Percentiles rank a stretch among this genome's conserved stretches.
Evolutionary conservation across 2,329 filamentous ascomycete species (phyloP).

Genomic region (Lizonia empirigonia): DNA sequence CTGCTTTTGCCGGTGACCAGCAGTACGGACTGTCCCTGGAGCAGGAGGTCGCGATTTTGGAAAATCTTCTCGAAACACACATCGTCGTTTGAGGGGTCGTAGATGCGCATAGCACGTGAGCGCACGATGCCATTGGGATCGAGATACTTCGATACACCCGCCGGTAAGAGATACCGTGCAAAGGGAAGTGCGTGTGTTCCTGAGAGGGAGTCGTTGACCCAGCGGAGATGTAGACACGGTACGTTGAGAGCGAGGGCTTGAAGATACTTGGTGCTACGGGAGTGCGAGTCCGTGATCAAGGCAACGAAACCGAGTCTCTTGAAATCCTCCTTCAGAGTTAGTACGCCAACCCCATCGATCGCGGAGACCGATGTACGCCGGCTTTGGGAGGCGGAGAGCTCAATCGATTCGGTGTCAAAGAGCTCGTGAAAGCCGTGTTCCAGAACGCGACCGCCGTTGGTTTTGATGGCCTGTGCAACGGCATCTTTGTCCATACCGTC

Average conservation of each 20-base stretch:
- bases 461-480: conserved; percentile 67
- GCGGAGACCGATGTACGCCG: conserved; percentile 19
- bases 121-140: conserved; percentile 69
- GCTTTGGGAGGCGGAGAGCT: conserved; percentile 25
- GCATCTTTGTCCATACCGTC: conserved; percentile 61
- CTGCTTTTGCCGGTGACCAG: conserved; percentile 71
- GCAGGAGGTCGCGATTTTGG: conserved; percentile 61
- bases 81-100: conserved; percentile 60
- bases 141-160: conserved; percentile 78
- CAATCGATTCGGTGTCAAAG: conserved; percentile 61
- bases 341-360: conserved; percentile 25
- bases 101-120: conserved; percentile 71
- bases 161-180: conserved; percentile 81
- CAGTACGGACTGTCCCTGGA: conserved; percentile 70
- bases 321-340: conserved; percentile 61
- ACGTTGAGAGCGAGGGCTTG: conserved; percentile 89
- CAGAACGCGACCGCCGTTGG: conserved; percentile 75
- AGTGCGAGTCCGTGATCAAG: conserved; percentile 83
- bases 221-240: conserved; percentile 81
- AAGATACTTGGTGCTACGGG: conserved; percentile 88
- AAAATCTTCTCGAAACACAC: conserved; percentile 36
- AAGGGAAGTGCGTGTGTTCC: conserved; percentile 71
- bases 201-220: conserved; percentile 75
- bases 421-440: conserved; percentile 79
- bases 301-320: conserved; percentile 76